Evolutionary conservation across 1,139 yeast genomes (phyloP), one percentile per base, ranked within the genome.

Genomic region (Hansenula anomala): DNA sequence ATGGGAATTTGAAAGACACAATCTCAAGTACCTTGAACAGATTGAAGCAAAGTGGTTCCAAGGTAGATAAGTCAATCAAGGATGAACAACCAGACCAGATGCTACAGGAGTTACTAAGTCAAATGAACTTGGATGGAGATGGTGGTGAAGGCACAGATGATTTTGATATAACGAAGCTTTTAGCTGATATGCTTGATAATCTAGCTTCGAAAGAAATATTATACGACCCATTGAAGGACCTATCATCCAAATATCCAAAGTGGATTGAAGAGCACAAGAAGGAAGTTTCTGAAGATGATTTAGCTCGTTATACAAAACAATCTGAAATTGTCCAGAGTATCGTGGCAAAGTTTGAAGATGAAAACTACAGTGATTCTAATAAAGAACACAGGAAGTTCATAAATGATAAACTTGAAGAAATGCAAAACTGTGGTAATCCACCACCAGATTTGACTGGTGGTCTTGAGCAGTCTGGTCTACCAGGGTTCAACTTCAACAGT

Each of bases 351-450:
- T 83, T 80, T 54, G 90, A 85, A 45, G 63, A 67, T 11, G 64
- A 72, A 0, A 67, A 61, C 36, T 83, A 78, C 52, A 61, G 65
- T 36, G 85, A 81, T 45, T 70, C 69, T 12, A 69, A 73, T 45
- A 61, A 63, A 39, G 64, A 63, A 37, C 69, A 76, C 58, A 66
- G 83, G 56, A 75, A 75, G 40, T 66, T 68, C 48, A 69, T 83
- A 42, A 71, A 79, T 51, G 44, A 63, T 10, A 71, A 80, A 46
- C 65, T 89, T 51, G 94, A 86, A 47, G 67, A 73, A 13, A 75
- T 86, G 60, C 89, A 85, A 52, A 90, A 82, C 40, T 67, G 87
- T 36, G 97, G 97, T 0, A 86, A 88, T 54, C 96, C 96, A 1
- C 98, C 98, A 4, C 63, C 74, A 22, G 95, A 85, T 39, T 68